These are phyloP conservation scores for Stachybotrys chlorohalonatus DNA, from an alignment of 2,329 filamentous ascomycete genomes.

Conservation along the genomic window DNA sequence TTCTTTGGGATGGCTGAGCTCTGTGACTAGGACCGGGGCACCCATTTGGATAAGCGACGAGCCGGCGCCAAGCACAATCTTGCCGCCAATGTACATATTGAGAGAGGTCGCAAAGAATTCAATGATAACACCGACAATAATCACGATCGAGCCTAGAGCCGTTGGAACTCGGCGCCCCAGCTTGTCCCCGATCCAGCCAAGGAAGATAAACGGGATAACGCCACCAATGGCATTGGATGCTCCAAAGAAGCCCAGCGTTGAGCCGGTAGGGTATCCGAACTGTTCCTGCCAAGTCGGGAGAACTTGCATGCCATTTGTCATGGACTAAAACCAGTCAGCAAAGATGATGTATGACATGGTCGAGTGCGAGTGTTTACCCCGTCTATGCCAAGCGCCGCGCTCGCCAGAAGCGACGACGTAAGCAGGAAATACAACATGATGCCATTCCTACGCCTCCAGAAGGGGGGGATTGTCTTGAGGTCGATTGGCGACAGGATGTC, in stretches of 20 bases:
- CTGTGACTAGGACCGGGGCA: conserved; percentile 32
- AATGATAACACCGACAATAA: conserved; percentile 25
- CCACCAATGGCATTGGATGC: conserved; percentile 30
- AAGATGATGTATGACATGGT: not conserved
- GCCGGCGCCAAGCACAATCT: conserved; percentile 26
- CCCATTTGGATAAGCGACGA: conserved; percentile 29
- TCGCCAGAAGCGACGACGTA: conserved; percentile 31
- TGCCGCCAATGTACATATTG: conserved; percentile 28
- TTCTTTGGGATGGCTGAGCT: conserved; percentile 23
- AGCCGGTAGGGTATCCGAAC: conserved; percentile 27
- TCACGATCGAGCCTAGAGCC: conserved; percentile 26
- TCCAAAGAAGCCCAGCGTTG: conserved; percentile 27
- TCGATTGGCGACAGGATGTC: conserved; percentile 21
- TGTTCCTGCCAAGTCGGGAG: conserved; percentile 25
- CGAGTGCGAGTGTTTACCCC: conserved; percentile 11
- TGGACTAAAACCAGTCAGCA: conserved; percentile 12
- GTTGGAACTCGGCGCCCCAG: conserved; percentile 24
- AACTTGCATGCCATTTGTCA: conserved; percentile 31
- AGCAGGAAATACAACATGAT: conserved; percentile 31
- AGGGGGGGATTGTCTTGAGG: conserved; percentile 18
- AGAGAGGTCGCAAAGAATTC: conserved; percentile 24
- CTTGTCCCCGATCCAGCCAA: conserved; percentile 25
- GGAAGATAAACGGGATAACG: conserved; percentile 25
- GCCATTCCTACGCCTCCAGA: conserved; percentile 30
- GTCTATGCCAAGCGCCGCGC: conserved; percentile 31